phyloP scores from a whole-genome alignment of 2,329 filamentous ascomycete genomes.

The Trichoderma simmonsii region DNA sequence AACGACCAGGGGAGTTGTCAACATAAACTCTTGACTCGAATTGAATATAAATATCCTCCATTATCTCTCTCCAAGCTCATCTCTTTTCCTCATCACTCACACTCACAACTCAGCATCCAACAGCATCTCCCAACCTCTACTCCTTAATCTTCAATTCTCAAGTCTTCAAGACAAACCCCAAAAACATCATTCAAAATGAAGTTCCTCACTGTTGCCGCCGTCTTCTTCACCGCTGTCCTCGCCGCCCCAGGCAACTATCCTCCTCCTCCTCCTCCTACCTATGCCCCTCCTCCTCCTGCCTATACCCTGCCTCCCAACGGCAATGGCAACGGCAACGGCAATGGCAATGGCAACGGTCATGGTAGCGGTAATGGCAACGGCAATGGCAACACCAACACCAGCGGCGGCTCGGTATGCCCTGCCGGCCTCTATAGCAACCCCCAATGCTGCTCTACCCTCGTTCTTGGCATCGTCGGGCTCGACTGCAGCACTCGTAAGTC shows the following conservation, averaged over 20 bases:
- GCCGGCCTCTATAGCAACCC: background rate
- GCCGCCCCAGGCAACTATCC: slow-evolving; percentile 1
- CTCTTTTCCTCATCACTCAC: background rate
- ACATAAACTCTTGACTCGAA: background rate
- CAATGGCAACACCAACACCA: no score
- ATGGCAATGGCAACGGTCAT: background rate
- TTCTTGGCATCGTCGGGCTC: slow-evolving; percentile 3
- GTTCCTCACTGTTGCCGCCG: slow-evolving; percentile 16
- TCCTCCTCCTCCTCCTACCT: background rate
- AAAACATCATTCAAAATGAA: slow-evolving; percentile 18
- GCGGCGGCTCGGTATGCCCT: background rate
- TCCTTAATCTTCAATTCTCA: background rate
- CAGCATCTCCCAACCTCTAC: background rate
- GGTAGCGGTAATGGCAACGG: background rate
- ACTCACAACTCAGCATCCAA: background rate
- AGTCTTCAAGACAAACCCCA: background rate
- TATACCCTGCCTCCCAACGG: background rate
- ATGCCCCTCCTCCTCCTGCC: background rate
- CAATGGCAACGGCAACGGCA: background rate
- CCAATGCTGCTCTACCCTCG: slow-evolving; percentile 16
- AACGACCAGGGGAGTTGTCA: background rate
- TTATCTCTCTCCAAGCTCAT: background rate
- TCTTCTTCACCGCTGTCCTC: slow-evolving; percentile 14
- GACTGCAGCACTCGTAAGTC: slow-evolving; percentile 18
- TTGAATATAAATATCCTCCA: slow-evolving; percentile 11